A percentile compares a stretch with the other conserved stretches of the same genome.
Evolutionary conservation across 768 basidiomycete genomes (phyloP).

Genomic region (Tulasnella sp.): DNA sequence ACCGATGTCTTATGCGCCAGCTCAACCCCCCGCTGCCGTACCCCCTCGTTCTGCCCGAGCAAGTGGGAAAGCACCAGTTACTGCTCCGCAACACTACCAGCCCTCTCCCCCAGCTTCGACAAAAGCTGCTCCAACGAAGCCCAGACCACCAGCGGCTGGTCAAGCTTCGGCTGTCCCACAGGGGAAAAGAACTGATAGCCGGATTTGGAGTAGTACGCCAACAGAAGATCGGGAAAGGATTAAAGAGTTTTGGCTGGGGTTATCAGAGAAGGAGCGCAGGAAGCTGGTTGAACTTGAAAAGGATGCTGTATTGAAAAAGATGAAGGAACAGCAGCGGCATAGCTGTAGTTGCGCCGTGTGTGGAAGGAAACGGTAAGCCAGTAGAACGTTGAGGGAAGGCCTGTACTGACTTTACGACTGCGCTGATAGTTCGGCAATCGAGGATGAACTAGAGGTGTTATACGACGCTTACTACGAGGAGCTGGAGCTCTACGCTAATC

Average conservation of each 20-base stretch:
- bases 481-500: conserved; percentile 98
- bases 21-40: conserved; percentile 36
- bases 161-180: conserved; percentile 33
- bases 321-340: conserved; percentile 99
- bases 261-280: conserved; percentile 86
- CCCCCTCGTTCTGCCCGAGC: conserved; percentile 40
- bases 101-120: conserved; percentile 50
- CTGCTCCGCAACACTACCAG: conserved; percentile 52
- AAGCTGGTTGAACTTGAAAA: conserved; percentile 97
- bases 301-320: conserved; percentile 94
- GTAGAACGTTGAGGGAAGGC: neutral
- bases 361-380: conserved; percentile 86
- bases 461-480: conserved; percentile 99
- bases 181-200: conserved; percentile 51
- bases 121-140: conserved; percentile 40
- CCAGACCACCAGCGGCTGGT: conserved; percentile 38
- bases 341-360: conserved; percentile 94
- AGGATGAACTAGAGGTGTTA: conserved; percentile 99
- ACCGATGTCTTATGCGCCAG: conserved; percentile 69
- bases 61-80: conserved; percentile 53
- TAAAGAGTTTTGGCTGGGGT: conserved; percentile 94
- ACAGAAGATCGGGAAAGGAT: conserved; percentile 94
- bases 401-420: neutral
- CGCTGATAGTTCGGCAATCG: conserved; percentile 78
- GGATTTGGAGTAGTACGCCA: conserved; percentile 93